Conservation (phyloP, 768 basidiomycete species). For the Termitomyces sp. region DNA sequence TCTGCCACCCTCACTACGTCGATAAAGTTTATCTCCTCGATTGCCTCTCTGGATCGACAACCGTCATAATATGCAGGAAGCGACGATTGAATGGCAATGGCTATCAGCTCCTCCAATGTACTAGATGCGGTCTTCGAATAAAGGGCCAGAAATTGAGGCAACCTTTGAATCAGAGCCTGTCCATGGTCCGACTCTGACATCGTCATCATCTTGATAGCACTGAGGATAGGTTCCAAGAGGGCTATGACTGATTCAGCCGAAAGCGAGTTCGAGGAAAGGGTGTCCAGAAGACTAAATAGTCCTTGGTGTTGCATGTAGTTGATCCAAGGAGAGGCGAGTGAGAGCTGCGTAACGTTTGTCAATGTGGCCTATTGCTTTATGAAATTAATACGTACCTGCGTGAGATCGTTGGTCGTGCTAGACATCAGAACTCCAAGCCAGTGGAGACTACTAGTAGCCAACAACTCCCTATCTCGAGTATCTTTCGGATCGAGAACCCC, state of each 20-base stretch:
- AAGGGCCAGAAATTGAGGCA: slow-evolving; percentile 30
- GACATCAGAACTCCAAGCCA: slow-evolving; percentile 29
- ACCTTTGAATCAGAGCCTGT: slow-evolving; percentile 20
- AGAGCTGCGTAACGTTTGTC: slow-evolving; percentile 14
- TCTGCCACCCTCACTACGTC: slow-evolving; percentile 19
- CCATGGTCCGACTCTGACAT: slow-evolving; percentile 18
- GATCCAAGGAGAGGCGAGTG: slow-evolving; percentile 43
- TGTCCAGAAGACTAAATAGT: slow-evolving; percentile 39
- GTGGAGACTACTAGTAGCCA: slow-evolving; percentile 32
- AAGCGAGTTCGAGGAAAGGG: slow-evolving; percentile 35
- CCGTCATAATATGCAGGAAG: slow-evolving; percentile 33
- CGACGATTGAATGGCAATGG: slow-evolving; percentile 31
- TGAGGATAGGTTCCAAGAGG: slow-evolving; percentile 32
- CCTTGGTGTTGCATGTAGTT: slow-evolving; percentile 40
- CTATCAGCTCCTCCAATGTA: slow-evolving; percentile 43
- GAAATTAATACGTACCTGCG: not conserved
- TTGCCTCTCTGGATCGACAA: slow-evolving; percentile 1
- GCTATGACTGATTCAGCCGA: slow-evolving; percentile 9
- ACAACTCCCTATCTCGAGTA: slow-evolving; percentile 29
- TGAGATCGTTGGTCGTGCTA: not conserved
- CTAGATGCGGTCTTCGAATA: slow-evolving; percentile 24
- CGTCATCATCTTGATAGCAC: slow-evolving; percentile 19
- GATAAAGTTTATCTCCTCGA: slow-evolving; percentile 12
- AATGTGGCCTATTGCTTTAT: not conserved
- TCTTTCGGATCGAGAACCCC: slow-evolving; percentile 29